phyloP scores from a whole-genome alignment of 257 asterid species.

The Ocimum tenuiflorum region DNA sequence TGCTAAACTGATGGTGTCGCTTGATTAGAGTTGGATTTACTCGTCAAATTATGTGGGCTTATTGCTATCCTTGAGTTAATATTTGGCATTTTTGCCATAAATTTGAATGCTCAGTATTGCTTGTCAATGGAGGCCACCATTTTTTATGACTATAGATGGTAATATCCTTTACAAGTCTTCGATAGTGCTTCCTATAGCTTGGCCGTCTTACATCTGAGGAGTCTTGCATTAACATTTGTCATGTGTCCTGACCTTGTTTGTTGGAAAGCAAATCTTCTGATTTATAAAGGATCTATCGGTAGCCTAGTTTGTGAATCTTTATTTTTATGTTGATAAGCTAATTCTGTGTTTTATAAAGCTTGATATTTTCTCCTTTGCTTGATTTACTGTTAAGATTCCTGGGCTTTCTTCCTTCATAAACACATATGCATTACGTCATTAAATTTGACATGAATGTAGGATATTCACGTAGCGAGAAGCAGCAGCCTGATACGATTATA shows the following conservation, averaged over 20 bases:
- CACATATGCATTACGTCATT: not conserved
- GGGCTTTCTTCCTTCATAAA: not conserved
- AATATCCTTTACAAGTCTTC: not conserved
- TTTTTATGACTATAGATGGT: too few species aligned
- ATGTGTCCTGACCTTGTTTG: not conserved
- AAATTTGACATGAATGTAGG: conserved; percentile 33
- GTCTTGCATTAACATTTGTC: not conserved
- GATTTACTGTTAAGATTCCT: not conserved
- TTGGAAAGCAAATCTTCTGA: not conserved
- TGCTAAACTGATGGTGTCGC: too few species aligned
- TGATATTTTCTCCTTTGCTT: not conserved
- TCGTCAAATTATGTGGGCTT: too few species aligned
- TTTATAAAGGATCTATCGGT: not conserved
- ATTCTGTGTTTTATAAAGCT: not conserved
- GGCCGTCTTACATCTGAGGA: not conserved
- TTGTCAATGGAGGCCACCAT: too few species aligned
- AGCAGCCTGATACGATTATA: conserved; percentile 80
- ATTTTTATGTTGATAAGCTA: conserved; percentile 6
- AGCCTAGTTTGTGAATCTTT: not conserved
- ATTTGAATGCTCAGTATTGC: not conserved
- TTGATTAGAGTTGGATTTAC: too few species aligned
- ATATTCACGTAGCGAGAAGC: conserved; percentile 43
- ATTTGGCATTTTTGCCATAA: not conserved
- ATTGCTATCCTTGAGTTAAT: too few species aligned
- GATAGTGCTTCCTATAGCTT: not conserved